phyloP scores from a whole-genome alignment of 371 early-diverging fungal species.

The Mortierella sp. region DNA sequence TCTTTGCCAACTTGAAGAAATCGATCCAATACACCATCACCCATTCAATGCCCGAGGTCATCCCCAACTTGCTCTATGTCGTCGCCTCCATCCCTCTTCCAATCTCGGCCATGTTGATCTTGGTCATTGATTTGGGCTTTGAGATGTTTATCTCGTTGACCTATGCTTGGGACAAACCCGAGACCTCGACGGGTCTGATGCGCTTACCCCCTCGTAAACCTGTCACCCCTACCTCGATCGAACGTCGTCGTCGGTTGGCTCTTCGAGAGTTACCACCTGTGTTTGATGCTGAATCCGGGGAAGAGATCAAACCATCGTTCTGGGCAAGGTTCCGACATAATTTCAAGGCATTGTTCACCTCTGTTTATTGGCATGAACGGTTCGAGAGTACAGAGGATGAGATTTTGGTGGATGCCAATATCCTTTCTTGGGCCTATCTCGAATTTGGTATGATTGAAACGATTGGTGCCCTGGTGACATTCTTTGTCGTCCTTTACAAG shows the following conservation, averaged over 20 bases:
- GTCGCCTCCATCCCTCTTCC: constrained; percentile 87
- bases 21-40: constrained; percentile 88
- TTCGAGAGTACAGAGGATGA: constrained; percentile 78
- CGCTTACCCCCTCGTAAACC: constrained; percentile 86
- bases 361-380: constrained; percentile 63
- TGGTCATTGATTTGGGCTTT: constrained; percentile 90
- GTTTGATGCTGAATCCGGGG: constrained; percentile 59
- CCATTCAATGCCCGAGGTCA: constrained; percentile 84
- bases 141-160: constrained; percentile 85
- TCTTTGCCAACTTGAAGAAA: constrained; percentile 93
- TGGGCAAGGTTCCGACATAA: constrained; percentile 28
- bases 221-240: constrained; percentile 75
- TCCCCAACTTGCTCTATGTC: constrained; percentile 80
- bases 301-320: constrained; percentile 42
- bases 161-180: constrained; percentile 91
- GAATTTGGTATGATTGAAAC: constrained; percentile 84
- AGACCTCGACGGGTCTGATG: constrained; percentile 81
- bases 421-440: constrained; percentile 84
- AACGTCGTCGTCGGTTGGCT: constrained; percentile 62
- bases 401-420: constrained; percentile 78
- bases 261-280: constrained; percentile 55
- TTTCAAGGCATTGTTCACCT: constrained; percentile 57
- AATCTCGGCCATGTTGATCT: constrained; percentile 82
- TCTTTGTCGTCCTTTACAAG: constrained; percentile 72
- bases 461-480: constrained; percentile 73